These are phyloP conservation scores for Eucalyptus fibrosa DNA, from an alignment of 345 rosid genomes.

Conservation along the genomic window DNA sequence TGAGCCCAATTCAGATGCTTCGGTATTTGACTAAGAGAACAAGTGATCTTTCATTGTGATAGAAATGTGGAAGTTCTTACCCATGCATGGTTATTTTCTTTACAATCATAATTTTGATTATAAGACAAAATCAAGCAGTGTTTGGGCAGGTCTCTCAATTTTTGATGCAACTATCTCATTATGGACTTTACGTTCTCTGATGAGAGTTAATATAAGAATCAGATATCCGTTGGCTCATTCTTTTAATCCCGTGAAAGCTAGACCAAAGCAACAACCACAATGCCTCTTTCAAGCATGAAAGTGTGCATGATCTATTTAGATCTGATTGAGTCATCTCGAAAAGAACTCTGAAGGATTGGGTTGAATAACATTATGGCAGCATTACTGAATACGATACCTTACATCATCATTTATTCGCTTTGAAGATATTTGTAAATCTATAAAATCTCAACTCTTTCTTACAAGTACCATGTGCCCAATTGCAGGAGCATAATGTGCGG, in stretches of 20 bases:
- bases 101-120: background rate
- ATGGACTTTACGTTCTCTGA: background rate
- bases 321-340: background rate
- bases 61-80: background rate
- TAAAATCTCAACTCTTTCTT: background rate
- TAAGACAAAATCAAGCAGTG: background rate
- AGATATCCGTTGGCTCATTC: background rate
- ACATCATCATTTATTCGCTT: background rate
- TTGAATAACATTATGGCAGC: fast-evolving
- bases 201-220: background rate
- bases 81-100: background rate
- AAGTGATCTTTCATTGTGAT: background rate
- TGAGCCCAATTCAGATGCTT: background rate
- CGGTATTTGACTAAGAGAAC: background rate
- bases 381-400: background rate
- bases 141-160: background rate
- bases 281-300: background rate
- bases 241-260: background rate
- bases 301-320: background rate
- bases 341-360: background rate
- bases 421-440: background rate
- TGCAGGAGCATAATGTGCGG: constrained; percentile 74
- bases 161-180: background rate
- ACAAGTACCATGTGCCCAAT: background rate
- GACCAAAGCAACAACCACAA: background rate